Evolutionary conservation across 2,329 filamentous ascomycete species (phyloP), one percentile per base, ranked within the genome.

Genomic region (Calcarisporium arbuscula): DNA sequence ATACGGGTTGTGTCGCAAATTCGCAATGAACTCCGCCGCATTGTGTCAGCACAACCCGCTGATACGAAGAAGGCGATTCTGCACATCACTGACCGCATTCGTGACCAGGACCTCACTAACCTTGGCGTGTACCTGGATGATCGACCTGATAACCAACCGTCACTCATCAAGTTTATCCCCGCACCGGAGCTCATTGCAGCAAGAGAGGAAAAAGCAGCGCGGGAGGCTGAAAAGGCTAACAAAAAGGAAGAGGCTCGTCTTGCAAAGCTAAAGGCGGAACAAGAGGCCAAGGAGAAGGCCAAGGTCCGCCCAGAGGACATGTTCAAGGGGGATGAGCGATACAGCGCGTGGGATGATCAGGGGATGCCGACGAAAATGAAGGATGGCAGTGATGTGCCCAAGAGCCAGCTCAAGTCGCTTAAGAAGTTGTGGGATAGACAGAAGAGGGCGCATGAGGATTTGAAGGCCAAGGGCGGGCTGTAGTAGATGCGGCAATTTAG

Each of bases 351-450:
- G 85, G 87, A 95, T 53, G 80, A 72, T 6, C 81, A 90, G 38
- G 89, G 89, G 0, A 42, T 95, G 43, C 89, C 90, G 3, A 83
- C 74, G 0, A 85, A 80, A 61, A 77, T 88, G 55, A 79, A 77
- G 42, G 79, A 85, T 20, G 88, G 87, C 0, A 80, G 77, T 41
- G 86, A 94, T 47, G 70, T 95, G 23, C 74, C 85, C 5, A 95
- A 95, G 68, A 83, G 74, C 40, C 75, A 79, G 52, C 53, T 64
- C 32, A 95, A 95, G 72, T 89, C 86, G 66, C 59, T 95, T 48
- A 80, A 71, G 62, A 95, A 95, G 68, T 81, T 87, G 36, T 94
- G 85, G 85, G 84, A 94, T 49, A 80, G 72, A 55, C 90, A 95
- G 66, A 92, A 88, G 70, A 94, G 90, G 71, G 58, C 75, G 39